Conservation (phyloP, 164 flowering plant species). For the Vitis rotundifolia region DNA sequence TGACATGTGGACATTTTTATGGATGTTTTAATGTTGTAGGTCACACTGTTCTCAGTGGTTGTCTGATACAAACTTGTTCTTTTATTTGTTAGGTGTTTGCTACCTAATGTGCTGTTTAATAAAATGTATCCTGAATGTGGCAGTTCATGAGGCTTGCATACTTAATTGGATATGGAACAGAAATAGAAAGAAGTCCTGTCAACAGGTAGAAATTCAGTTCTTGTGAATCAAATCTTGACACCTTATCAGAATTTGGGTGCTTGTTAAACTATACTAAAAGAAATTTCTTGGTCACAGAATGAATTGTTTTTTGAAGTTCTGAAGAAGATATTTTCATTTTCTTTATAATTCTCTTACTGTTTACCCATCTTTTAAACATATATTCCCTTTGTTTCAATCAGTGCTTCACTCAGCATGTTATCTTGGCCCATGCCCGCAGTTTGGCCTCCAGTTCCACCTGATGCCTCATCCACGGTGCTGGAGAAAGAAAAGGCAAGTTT, state of each 20-base stretch:
- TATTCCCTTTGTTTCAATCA: conserved; percentile 30
- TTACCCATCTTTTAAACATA: not conserved
- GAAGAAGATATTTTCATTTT: not conserved
- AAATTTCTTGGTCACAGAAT: not conserved
- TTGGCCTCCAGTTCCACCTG: conserved; percentile 92
- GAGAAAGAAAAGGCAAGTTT: conserved; percentile 87
- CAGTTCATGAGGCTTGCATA: conserved; percentile 98
- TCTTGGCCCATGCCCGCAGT: conserved; percentile 97
- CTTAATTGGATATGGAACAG: conserved; percentile 84
- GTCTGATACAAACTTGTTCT: not conserved
- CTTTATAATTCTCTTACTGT: not conserved
- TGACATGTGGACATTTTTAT: too few relatives aligned
- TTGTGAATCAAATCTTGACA: not conserved
- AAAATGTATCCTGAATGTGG: conserved; percentile 27
- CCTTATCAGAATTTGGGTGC: not conserved
- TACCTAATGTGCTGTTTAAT: not conserved
- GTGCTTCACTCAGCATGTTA: conserved; percentile 94
- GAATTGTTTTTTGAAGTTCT: not conserved
- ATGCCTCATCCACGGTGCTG: conserved; percentile 78
- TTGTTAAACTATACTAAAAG: not conserved
- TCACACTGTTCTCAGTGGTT: not conserved
- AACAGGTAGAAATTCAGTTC: conserved; percentile 62
- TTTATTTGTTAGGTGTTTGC: not conserved
- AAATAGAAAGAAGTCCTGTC: conserved; percentile 85
- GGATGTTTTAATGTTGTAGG: too few relatives aligned